Evolutionary conservation across 352 stramenopile genomes (phyloP).

Genomic region (Phytophthora macrochlamydospora): DNA sequence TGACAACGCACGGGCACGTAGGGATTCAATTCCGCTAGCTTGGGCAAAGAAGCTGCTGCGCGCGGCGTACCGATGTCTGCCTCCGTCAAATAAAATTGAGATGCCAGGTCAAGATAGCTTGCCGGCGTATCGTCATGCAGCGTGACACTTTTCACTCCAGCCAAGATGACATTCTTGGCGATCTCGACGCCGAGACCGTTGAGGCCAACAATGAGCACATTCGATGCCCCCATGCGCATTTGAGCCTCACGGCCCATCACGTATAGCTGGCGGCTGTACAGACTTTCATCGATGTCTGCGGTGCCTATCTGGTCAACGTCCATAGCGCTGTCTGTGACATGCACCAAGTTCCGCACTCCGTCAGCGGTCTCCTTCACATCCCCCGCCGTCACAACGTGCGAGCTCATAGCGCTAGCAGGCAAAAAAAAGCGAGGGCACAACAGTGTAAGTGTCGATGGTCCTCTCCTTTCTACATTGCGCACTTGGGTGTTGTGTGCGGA

Average conservation of each 20-base stretch:
- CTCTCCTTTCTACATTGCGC: background rate
- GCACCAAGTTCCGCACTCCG: slow-evolving; percentile 71
- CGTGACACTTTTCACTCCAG: slow-evolving; percentile 94
- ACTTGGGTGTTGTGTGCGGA: too few species aligned
- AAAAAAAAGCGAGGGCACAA: slow-evolving; percentile 10
- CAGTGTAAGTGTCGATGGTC: slow-evolving; percentile 14
- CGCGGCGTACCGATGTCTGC: slow-evolving; percentile 87
- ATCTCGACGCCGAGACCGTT: slow-evolving; percentile 97
- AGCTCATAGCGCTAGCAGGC: slow-evolving; percentile 47
- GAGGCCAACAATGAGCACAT: slow-evolving; percentile 95
- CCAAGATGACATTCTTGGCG: slow-evolving; percentile 99
- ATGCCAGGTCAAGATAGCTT: slow-evolving; percentile 89
- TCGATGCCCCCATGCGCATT: slow-evolving; percentile 94
- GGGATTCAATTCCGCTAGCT: slow-evolving; percentile 97
- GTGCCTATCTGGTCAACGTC: slow-evolving; percentile 59
- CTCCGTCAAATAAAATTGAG: slow-evolving; percentile 96
- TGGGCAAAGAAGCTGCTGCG: slow-evolving; percentile 83
- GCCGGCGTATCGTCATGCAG: slow-evolving; percentile 92
- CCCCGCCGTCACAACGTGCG: slow-evolving; percentile 64
- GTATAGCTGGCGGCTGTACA: slow-evolving; percentile 97
- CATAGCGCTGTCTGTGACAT: slow-evolving; percentile 74
- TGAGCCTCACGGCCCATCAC: slow-evolving; percentile 99
- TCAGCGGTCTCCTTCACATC: slow-evolving; percentile 80
- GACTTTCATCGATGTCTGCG: slow-evolving; percentile 72
- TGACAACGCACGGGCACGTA: slow-evolving; percentile 92